Evolutionary conservation across 176 grass and related monocot genomes (phyloP), one percentile per base, ranked within the genome.

Genomic region (Oryza punctata): DNA sequence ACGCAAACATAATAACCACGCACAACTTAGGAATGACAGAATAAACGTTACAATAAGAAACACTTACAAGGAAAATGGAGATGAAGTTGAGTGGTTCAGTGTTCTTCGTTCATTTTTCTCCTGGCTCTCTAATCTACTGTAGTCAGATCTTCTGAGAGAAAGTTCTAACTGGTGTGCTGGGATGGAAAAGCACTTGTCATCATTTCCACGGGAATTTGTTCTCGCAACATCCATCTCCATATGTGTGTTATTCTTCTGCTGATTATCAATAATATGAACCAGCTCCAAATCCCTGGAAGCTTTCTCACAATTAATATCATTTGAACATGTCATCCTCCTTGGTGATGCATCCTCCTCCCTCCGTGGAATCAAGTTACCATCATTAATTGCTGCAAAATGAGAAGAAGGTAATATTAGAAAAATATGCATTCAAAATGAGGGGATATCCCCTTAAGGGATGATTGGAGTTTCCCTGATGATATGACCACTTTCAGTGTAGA

Each of bases 21-120:
- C 5, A 41, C 21, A 3, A 66, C 8, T 60, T 82, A 18, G 28
- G 13, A 65, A 73, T 57, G 26, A 32, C 5, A 71, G 65, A 77
- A 26, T 12, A 9, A 69, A 27, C 0, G 0, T 5, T 76, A 76
- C 19, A 21, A 73, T 54, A 21, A 41, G 18, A 24, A 76, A 75
- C 10, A 87, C 91, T 94, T 81, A 99, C 97, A 96, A 65, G 65
- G 91, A 94, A 85, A 99, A 99, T 10, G 97, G 91, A 23, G 97
- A 99, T 19, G 90, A 92, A 72, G 80, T 99, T 60, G 97, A 99
- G 86, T 99, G 97, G 61, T 94, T 94, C 71, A 94, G 86, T 7
- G 75, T 92, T 91, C 78, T 94, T 12, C 65, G 88, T 81, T 91
- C 87, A 90, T 80, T 87, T 72, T 86, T 96, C 47, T 92, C 86